phyloP scores from a whole-genome alignment of 208 protist species.

The Acanthamoeba castellanii region DNA sequence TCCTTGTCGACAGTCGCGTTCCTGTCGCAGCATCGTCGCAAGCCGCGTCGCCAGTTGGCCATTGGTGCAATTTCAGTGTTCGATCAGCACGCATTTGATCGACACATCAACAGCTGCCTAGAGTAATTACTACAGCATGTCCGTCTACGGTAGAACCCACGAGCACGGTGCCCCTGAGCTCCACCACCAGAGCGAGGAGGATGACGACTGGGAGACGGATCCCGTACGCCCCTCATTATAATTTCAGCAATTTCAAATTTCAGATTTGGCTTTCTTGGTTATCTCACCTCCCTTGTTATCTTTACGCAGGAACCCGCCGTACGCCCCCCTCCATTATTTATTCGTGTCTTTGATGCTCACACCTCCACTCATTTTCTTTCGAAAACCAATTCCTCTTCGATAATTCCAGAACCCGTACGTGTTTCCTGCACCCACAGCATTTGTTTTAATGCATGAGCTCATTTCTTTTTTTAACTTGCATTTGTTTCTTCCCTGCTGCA shows the following conservation, averaged over 20 bases:
- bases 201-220: conserved; percentile 68
- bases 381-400: too few species aligned
- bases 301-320: neutral
- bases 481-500: neutral
- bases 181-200: neutral
- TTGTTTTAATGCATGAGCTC: neutral
- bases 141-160: conserved; percentile 36
- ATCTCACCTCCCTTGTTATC: neutral
- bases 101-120: too few species aligned
- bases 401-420: neutral
- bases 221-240: conserved; percentile 12
- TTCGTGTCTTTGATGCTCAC: neutral
- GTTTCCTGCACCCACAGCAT: neutral
- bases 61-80: neutral
- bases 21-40: neutral
- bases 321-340: neutral
- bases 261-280: too few species aligned
- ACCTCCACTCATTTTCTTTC: neutral
- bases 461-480: neutral
- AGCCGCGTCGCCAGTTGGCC: neutral
- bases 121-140: neutral
- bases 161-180: conserved; percentile 46
- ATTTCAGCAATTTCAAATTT: too few species aligned
- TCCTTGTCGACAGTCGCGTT: neutral
- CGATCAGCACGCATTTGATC: too few species aligned